Base-by-base conservation (phyloP, 257 asterid genomes). In the Jaltomata sinuosa region DNA sequence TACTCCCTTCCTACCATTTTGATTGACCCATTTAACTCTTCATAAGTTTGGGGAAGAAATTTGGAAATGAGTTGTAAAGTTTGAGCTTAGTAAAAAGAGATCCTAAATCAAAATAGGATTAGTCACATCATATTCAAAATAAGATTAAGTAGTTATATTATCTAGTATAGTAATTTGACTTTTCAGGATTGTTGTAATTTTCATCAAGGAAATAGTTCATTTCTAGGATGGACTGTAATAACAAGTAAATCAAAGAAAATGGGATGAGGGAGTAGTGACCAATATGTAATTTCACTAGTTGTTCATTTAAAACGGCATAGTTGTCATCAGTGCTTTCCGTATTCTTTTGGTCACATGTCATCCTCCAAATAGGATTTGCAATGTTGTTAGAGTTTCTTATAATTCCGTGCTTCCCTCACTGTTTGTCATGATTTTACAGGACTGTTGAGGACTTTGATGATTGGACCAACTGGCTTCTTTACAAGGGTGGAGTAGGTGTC, bases 391-490 rank as follows among this genome's bases (percentile, higher is more conserved):
- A 68, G 59, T 10, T 74, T 40, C 22, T 74, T 3, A 74, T 25
- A 42, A 8, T 74, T 74, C 38, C 25, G 2, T 72, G 54, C 11
- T 45, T 74, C 40, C 21, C 15, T 45, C 22, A 15, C 45, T 40
- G 6, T 32, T 22, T 32, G 47, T 72, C n/a, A 71, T 74, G 15
- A 25, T 45, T 74, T 74, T 74, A 89, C 91, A 96, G 98, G 93
- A 94, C 98, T 32, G 99, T 97, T 5, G 99, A 97, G 89, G 98
- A 97, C 91, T 97, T 95, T 89, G 99, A 97, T 88, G 98, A 97
- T 87, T 97, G 99, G 99, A 95, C 94, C 84, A 94, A 89, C 89
- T 97, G 99, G 99, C 97, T 97, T 62, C 86, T 95, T 93, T 95
- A 97, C 85, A 95, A 97, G 89, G 99, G 99, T 64, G 99, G 99